Evolutionary conservation across 176 grass and related monocot genomes (phyloP).

Genomic region (Poa annua): DNA sequence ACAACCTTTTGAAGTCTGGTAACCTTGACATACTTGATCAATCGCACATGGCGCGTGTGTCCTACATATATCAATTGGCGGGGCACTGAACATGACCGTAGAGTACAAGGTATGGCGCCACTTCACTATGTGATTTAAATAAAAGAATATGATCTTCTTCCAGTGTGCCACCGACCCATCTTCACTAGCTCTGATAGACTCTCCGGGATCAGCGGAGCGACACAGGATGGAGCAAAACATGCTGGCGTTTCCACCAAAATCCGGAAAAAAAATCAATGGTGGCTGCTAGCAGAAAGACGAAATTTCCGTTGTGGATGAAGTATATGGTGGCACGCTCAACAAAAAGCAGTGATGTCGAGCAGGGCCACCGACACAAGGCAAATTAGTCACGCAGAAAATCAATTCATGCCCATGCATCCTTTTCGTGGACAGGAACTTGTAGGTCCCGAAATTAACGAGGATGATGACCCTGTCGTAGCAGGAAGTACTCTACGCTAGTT

Average conservation of each 20-base stretch:
- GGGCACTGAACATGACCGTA: too few species aligned
- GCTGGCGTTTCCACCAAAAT: background rate
- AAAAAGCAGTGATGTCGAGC: background rate
- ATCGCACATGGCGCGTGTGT: too few species aligned
- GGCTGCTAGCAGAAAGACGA: background rate
- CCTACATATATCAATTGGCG: too few species aligned
- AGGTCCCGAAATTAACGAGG: background rate
- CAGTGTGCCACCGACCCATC: background rate
- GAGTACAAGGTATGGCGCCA: too few species aligned
- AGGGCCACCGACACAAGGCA: constrained; percentile 11
- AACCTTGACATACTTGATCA: too few species aligned
- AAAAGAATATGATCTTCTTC: background rate
- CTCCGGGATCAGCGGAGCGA: background rate
- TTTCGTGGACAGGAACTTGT: background rate
- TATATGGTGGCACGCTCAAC: background rate
- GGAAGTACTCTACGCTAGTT: background rate
- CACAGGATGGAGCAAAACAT: background rate
- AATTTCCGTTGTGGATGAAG: background rate
- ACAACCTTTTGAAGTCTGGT: too few species aligned
- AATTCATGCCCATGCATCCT: background rate
- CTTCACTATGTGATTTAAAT: too few species aligned
- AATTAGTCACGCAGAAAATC: background rate
- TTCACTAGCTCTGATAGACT: background rate
- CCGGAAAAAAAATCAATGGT: background rate
- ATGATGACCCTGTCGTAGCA: background rate